Conservation (phyloP, 345 rosid genomes). For the Acer saccharum region DNA sequence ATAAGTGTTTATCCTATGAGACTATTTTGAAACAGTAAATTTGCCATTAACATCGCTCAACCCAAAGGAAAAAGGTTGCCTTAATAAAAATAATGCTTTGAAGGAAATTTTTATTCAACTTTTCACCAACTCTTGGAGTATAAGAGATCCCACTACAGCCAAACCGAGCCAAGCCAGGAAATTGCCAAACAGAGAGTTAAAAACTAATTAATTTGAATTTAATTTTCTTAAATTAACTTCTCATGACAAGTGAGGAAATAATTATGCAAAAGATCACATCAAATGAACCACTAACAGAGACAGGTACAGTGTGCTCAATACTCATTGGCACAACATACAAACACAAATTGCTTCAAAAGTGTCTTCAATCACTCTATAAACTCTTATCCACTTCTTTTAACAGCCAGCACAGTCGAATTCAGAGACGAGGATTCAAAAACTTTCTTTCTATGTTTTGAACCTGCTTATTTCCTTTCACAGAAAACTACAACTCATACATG, state of each 20-base stretch:
- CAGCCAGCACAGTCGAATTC: slow-evolving; percentile 30
- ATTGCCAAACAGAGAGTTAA: not conserved
- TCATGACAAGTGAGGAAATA: not conserved
- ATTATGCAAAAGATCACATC: not conserved
- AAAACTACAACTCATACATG: slow-evolving; percentile 30
- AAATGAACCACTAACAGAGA: not conserved
- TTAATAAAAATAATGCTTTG: not conserved
- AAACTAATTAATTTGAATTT: no score
- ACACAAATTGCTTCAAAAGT: slow-evolving; percentile 6
- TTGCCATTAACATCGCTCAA: not conserved
- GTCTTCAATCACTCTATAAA: slow-evolving; percentile 17
- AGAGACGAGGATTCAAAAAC: slow-evolving; percentile 25
- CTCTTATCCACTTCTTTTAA: no score
- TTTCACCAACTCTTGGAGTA: slow-evolving; percentile 8
- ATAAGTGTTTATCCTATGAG: no score
- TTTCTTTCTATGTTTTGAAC: slow-evolving; percentile 46
- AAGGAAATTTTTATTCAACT: slow-evolving; percentile 6
- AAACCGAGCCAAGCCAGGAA: not conserved
- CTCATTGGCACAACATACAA: not conserved
- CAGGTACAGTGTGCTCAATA: not conserved
- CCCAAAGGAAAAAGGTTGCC: not conserved
- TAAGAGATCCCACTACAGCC: not conserved
- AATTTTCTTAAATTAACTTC: not conserved
- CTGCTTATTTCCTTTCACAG: slow-evolving; percentile 61
- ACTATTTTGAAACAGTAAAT: no score